Evolutionary conservation across 2,329 filamentous ascomycete species (phyloP).

Genomic region (Phyllosticta citriasiana): DNA sequence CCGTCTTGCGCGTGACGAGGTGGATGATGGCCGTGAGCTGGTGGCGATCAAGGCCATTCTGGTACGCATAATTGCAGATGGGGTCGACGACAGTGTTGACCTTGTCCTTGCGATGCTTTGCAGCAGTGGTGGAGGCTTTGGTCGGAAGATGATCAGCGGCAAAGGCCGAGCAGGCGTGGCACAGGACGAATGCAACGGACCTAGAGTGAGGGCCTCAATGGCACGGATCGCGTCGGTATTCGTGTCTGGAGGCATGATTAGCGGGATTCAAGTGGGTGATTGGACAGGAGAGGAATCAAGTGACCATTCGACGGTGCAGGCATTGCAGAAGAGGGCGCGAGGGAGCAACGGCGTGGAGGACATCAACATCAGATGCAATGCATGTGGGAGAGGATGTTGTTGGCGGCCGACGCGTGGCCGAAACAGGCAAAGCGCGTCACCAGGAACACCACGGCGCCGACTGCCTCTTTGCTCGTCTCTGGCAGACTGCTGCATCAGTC

Average conservation of each 20-base stretch:
- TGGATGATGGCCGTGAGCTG: constrained; percentile 55
- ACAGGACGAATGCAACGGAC: constrained; percentile 18
- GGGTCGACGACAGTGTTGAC: constrained; percentile 56
- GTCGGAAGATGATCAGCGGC: constrained; percentile 16
- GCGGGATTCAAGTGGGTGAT: background rate
- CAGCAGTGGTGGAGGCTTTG: constrained; percentile 36
- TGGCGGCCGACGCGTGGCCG: background rate
- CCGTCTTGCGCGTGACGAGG: constrained; percentile 54
- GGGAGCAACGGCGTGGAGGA: background rate
- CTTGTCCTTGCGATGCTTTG: constrained; percentile 54
- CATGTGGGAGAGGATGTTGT: background rate
- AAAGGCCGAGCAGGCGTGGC: constrained; percentile 1
- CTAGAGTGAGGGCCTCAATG: constrained; percentile 26
- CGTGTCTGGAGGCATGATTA: constrained; percentile 4
- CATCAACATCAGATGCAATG: background rate
- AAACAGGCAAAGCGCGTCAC: background rate
- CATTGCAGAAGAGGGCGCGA: constrained; percentile 4
- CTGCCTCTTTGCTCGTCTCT: background rate
- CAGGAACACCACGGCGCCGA: background rate
- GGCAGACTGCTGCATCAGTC: background rate
- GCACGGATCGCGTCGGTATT: constrained; percentile 16
- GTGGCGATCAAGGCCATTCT: constrained; percentile 53
- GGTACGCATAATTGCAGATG: constrained; percentile 54
- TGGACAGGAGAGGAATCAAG: background rate
- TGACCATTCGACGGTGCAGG: background rate